Base-by-base conservation (phyloP, 2,329 filamentous ascomycete species). In the Trichoderma sp. region DNA sequence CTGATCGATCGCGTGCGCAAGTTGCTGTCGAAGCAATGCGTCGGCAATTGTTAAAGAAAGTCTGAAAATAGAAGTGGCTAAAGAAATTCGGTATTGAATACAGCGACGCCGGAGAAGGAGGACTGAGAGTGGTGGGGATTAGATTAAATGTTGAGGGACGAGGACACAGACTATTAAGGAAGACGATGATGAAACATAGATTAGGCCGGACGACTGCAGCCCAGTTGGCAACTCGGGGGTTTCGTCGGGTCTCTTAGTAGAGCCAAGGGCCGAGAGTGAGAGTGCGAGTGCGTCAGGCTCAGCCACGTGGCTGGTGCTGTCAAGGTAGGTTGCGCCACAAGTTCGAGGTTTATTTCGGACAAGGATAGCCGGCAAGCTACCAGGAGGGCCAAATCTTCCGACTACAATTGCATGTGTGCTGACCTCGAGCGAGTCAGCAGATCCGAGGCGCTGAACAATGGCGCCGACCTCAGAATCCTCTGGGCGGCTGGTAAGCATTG, bases 401-500 rank as follows among this genome's bases (percentile, higher is more conserved):
- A 35, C 45, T 59, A 41, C 63, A 68, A 45, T 56, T 68, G 45
- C 41, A 45, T 60, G 35, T 50, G 56, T 63, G 71, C 60, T n/a
- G 35, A 67, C 45, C 33, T 69, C 63, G 27, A 66, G 60, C 53
- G 31, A 62, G 56, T 38, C 67, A 71, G 63, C 74, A 76, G 72
- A 74, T 76, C 63, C 66, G 69, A 78, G 75, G 76, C 66, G 74
- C 78, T 77, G 77, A 78, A 78, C 68, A 74, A 85, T 85, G 84
- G 81, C 83, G 77, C 79, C 81, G 75, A 81, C 81, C 69, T 76
- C 81, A 75, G 81, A 79, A 76, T 79, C 81, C 60, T 78, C 78
- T 71, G 81, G 80, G 79, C 78, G 76, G 53, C 78, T 79, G 60
- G 84, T 85, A 76, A 79, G 82, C 76, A 50, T 38, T 69, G 59